phyloP scores from a whole-genome alignment of 345 rosid species.

The Orychophragmus violaceus region DNA sequence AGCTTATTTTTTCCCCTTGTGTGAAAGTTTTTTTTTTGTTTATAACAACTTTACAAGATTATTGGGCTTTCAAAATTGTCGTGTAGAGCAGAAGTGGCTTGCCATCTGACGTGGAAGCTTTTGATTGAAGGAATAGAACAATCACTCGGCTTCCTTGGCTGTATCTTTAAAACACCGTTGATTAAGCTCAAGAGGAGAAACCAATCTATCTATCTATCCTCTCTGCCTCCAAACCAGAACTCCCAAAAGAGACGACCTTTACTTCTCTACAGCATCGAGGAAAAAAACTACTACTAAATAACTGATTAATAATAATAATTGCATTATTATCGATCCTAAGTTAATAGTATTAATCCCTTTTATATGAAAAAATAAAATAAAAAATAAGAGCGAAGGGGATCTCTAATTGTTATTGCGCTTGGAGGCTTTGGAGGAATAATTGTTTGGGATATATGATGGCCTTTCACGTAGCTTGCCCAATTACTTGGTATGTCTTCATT shows the following conservation, averaged over 20 bases:
- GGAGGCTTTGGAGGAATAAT: slow-evolving; percentile 6
- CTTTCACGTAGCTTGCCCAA: slow-evolving; percentile 99
- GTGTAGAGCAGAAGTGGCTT: neutral
- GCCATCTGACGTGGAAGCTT: neutral
- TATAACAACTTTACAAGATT: neutral
- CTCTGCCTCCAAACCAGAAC: neutral
- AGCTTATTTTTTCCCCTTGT: no score
- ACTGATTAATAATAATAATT: neutral
- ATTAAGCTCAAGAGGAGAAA: slow-evolving; percentile 5
- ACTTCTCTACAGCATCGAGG: no score
- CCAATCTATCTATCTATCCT: neutral
- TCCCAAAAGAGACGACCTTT: neutral
- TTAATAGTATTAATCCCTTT: neutral
- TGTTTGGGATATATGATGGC: slow-evolving; percentile 65
- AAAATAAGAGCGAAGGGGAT: slow-evolving; percentile 8
- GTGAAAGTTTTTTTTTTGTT: neutral
- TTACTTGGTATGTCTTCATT: slow-evolving; percentile 49
- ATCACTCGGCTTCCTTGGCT: neutral
- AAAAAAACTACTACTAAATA: neutral
- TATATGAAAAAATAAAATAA: neutral
- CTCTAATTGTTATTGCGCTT: neutral
- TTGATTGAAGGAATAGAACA: neutral
- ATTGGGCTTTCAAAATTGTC: neutral
- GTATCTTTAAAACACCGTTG: slow-evolving; percentile 5
- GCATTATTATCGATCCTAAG: neutral